Evolutionary conservation across 1,139 yeast genomes (phyloP), one percentile per base, ranked within the genome.

Genomic region (Spencermartinsiella ligniputridi): DNA sequence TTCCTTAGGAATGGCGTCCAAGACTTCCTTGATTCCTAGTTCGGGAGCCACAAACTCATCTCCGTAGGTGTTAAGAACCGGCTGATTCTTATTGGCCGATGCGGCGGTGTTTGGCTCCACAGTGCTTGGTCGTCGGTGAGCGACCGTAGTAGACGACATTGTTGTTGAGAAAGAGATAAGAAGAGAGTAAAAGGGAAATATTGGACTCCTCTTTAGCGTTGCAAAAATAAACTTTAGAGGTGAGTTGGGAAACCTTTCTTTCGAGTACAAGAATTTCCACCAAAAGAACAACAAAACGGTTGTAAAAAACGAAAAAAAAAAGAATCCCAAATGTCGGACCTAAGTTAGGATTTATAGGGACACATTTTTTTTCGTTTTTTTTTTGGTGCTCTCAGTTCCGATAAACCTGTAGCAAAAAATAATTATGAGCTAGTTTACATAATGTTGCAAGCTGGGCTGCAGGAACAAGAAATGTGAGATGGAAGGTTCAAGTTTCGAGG

Each of bases 1-100:
- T 55, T 81, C 83, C 51, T 79, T 72, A 46, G 95, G 95, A 56
- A 84, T 84, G 35, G 81, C 86, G 46, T 75, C 75, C 57, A 84
- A 69, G 52, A 84, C 75, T 53, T 83, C 88, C 70, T 81, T 82
- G 63, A 84, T 82, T 53, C 89, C 69, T 68, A 71, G 81, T 57
- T 81, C 86, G 22, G 94, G 94, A 8, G 79, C 90, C 45, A 73
- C 75, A 63, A 83, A 85, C 47, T 71, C 78, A 45, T 79, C 70
- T 30, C 94, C 95, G 57, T 67, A 62, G 40, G 84, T 75, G 62
- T 82, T 81, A 46, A 73, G 65, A 39, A 58, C 53, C 36, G 39
- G 44, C 32, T 38, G 35, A 24, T 27, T 25, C 13, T 42, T 35
- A 33, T 25, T 33, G 37, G 49, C 44, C 40, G 45, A 47, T 27